These are phyloP conservation scores for Cucurbita ficifolia DNA, from an alignment of 306 rosid species.

Conservation along the genomic window DNA sequence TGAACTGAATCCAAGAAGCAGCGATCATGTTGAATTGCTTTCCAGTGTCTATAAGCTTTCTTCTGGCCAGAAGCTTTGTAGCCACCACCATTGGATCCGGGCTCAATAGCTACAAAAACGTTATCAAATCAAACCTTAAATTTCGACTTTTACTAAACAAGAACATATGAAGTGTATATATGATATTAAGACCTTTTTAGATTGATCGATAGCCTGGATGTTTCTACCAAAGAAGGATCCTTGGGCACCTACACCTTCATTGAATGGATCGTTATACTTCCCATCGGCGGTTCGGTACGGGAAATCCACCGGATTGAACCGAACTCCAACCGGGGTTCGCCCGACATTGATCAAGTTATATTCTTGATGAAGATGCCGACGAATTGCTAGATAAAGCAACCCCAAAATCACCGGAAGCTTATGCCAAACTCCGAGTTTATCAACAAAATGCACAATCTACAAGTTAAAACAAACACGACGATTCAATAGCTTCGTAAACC, in stretches of 20 bases:
- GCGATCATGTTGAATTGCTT: constrained; percentile 72
- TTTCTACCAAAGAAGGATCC: constrained; percentile 55
- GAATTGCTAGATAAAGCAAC: constrained; percentile 37
- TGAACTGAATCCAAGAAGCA: constrained; percentile 61
- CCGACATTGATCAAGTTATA: constrained; percentile 48
- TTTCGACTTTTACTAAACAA: background rate
- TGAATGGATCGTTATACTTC: constrained; percentile 35
- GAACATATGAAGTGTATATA: background rate
- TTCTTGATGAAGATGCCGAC: constrained; percentile 50
- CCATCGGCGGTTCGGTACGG: constrained; percentile 46
- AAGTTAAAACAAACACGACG: background rate
- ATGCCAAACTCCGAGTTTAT: constrained; percentile 49
- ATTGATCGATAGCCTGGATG: constrained; percentile 28
- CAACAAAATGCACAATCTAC: constrained; percentile 39
- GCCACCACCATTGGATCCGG: constrained; percentile 56
- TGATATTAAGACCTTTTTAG: background rate
- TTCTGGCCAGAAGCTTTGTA: constrained; percentile 47
- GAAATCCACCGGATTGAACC: constrained; percentile 18
- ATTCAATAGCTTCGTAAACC: background rate
- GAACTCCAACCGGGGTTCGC: constrained; percentile 17
- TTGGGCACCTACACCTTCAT: constrained; percentile 39
- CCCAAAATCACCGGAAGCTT: constrained; percentile 49
- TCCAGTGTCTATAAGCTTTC: constrained; percentile 32
- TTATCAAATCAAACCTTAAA: background rate
- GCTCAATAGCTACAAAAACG: constrained; percentile 22